These are phyloP conservation scores for Penicillium paradoxum DNA, from an alignment of 495 filamentous ascomycete genomes.

Conservation along the genomic window DNA sequence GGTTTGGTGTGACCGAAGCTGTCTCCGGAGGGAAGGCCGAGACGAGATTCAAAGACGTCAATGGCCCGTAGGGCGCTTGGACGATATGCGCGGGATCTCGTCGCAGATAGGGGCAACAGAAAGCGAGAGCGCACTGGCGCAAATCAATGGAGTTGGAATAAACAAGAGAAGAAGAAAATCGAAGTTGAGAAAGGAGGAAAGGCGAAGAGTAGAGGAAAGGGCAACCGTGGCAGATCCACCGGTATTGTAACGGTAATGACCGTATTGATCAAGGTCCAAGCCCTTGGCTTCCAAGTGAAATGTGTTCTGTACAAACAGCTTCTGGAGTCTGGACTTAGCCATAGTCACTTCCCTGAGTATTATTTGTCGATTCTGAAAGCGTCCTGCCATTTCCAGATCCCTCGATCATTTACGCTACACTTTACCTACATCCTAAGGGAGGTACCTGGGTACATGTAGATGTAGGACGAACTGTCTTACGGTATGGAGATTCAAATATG, in stretches of 20 bases:
- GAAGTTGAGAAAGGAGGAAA: constrained; percentile 21
- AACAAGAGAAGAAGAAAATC: constrained; percentile 17
- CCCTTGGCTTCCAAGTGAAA: constrained; percentile 4
- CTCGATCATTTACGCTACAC: too few species aligned
- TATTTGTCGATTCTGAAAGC: too few species aligned
- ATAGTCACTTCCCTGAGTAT: too few species aligned
- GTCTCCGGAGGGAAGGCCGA: background rate
- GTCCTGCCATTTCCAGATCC: too few species aligned
- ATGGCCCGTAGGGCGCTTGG: background rate
- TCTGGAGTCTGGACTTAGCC: background rate
- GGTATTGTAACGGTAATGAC: constrained; percentile 7
- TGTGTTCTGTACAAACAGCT: background rate
- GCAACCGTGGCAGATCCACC: constrained; percentile 9
- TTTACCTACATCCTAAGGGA: too few species aligned
- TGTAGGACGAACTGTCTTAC: too few species aligned
- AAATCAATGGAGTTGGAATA: constrained; percentile 11
- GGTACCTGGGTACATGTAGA: too few species aligned
- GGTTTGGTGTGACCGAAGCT: background rate
- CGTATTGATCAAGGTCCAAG: constrained; percentile 4
- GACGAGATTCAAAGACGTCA: background rate
- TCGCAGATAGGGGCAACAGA: background rate
- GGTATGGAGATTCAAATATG: too few species aligned
- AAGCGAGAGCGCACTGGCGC: constrained; percentile 6
- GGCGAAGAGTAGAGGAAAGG: constrained; percentile 25
- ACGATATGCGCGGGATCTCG: background rate